Base-by-base conservation (phyloP, 345 rosid genomes). In the Populus tremula region DNA sequence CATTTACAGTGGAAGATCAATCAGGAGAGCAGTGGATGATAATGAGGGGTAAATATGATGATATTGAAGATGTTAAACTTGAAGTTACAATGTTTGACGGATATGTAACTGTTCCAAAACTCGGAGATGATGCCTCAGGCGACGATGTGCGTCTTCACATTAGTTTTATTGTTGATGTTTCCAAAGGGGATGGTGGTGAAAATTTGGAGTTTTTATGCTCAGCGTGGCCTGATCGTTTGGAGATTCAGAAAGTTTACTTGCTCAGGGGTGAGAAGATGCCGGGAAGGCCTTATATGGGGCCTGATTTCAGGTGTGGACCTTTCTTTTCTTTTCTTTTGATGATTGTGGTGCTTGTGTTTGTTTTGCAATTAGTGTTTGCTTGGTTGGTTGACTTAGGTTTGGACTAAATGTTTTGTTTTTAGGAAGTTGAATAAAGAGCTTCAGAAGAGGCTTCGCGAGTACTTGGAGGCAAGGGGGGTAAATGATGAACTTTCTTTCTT, bases 41-140 rank as follows among this genome's bases (percentile, higher is more conserved):
- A 56, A 87, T 91, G 91, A 86, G 77, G n/a, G 78, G 85, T 2
- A 86, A 47, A 41, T 87, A 79, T 9, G 86, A 84, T 45, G 85
- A 86, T 63, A 63, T 17, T 2, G 96, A 90, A 53, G 81, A 61
- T 23, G 82, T 89, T 69, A 84, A 91, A 78, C 82, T 91, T 67
- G 89, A 93, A 83, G 91, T 75, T 11, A 86, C 92, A 4, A 87
- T 92, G 94, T 88, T 90, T 84, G 94, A 90, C 43, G 97, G 93
- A 8, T 81, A 73, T n/a, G 79, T 76, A 72, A 38, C 67, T 38
- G 86, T 87, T 67, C 87, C 89, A 5, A 89, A 80, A 43, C 56
- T 80, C 0, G 89, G 88, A 31, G 89, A 87, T 21, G 93, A 88
- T 81, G 82, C 85, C 82, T 72, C 84, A 4, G 90, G 82, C 5